Conservation (phyloP, 2,329 filamentous ascomycete genomes). For the Aspergillus fructus region DNA sequence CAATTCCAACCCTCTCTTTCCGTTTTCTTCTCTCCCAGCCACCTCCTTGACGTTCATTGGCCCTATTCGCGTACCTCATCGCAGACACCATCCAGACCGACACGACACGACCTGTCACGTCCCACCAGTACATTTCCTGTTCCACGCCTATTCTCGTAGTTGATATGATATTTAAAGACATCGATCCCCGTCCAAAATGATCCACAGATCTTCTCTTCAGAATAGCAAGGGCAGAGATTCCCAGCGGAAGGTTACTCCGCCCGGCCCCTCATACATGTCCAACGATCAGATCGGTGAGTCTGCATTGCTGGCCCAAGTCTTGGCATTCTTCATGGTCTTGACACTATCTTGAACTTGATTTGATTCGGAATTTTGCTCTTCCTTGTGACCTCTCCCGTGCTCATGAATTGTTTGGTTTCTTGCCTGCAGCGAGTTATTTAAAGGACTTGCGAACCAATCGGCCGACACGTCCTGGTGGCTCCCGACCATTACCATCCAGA, state of each 20-base stretch:
- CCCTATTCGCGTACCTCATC: slow-evolving; percentile 5
- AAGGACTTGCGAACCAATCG: slow-evolving; percentile 59
- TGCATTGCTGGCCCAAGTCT: slow-evolving; percentile 17
- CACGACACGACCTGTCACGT: slow-evolving; percentile 1
- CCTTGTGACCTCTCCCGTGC: background rate
- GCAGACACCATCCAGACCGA: slow-evolving; percentile 1
- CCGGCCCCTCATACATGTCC: slow-evolving; percentile 48
- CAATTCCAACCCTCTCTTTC: background rate
- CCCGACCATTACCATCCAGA: slow-evolving; percentile 57
- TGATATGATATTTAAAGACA: slow-evolving; percentile 11
- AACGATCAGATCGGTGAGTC: slow-evolving; percentile 48
- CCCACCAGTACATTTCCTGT: background rate
- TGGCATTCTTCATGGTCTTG: slow-evolving; percentile 18
- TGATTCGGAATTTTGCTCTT: background rate
- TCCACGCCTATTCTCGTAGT: background rate
- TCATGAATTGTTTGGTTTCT: slow-evolving; percentile 6
- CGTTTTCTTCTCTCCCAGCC: slow-evolving; percentile 9
- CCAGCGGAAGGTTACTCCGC: slow-evolving; percentile 47
- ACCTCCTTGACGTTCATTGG: slow-evolving; percentile 12
- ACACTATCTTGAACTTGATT: slow-evolving; percentile 14
- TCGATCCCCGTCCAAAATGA: slow-evolving; percentile 27
- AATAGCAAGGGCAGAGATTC: slow-evolving; percentile 33
- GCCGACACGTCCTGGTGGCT: slow-evolving; percentile 58
- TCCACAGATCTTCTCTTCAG: slow-evolving; percentile 34
- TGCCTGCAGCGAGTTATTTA: slow-evolving; percentile 55